Conservation (phyloP, 1,284 basidiomycete genomes). For the Moesziomyces sp. region DNA sequence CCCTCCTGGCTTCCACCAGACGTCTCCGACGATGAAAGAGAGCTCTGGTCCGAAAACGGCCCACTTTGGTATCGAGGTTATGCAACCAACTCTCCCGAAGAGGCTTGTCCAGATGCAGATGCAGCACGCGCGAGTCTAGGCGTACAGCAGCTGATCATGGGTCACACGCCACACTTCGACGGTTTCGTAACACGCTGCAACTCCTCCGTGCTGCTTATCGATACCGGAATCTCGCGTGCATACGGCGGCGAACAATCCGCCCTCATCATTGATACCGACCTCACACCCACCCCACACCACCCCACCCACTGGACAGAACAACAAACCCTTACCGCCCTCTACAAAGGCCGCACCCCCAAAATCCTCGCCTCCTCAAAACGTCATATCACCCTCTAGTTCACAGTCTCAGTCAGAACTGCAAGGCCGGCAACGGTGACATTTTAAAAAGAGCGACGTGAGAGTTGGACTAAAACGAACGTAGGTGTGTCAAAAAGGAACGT, state of each 20-base stretch:
- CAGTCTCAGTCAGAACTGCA: neutral
- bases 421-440: neutral
- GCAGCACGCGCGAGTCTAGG: slow-evolving; percentile 20
- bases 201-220: slow-evolving; percentile 55
- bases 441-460: slow-evolving; percentile 8
- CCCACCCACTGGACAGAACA: slow-evolving; percentile 30
- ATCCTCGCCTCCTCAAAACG: slow-evolving; percentile 19
- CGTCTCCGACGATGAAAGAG: slow-evolving; percentile 43
- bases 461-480: slow-evolving; percentile 24
- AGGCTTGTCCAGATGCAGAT: slow-evolving; percentile 44
- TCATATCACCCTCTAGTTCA: slow-evolving; percentile 14
- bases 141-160: slow-evolving; percentile 55
- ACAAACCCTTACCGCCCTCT: slow-evolving; percentile 45
- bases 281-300: slow-evolving; percentile 23
- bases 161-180: slow-evolving; percentile 62
- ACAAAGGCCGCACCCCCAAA: slow-evolving; percentile 32
- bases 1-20: slow-evolving; percentile 35
- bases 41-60: slow-evolving; percentile 51
- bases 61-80: slow-evolving; percentile 66
- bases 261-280: slow-evolving; percentile 54
- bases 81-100: slow-evolving; percentile 30
- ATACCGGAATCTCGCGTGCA: slow-evolving; percentile 63
- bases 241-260: slow-evolving; percentile 64
- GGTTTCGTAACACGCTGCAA: slow-evolving; percentile 61
- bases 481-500: neutral